A percentile compares a stretch with the other conserved stretches of the same genome.
phyloP scores from a whole-genome alignment of 2,329 filamentous ascomycete species.

The Rutstroemia sp. region DNA sequence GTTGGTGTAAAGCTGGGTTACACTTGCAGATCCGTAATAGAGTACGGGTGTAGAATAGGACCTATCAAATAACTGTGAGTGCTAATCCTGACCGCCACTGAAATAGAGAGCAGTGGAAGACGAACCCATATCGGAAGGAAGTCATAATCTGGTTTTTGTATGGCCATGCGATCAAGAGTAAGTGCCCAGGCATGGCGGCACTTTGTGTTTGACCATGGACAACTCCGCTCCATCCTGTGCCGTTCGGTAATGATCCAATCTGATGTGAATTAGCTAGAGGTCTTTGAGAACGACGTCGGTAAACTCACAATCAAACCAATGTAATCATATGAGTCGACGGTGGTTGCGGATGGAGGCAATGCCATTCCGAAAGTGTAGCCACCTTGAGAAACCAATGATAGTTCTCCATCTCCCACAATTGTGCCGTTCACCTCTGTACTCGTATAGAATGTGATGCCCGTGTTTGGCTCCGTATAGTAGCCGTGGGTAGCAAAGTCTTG shows the following conservation, averaged over 20 bases:
- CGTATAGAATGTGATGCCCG: constrained; percentile 47
- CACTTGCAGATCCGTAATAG: constrained; percentile 54
- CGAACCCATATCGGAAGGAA: constrained; percentile 45
- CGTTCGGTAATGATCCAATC: constrained; percentile 37
- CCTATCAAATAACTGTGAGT: constrained; percentile 19
- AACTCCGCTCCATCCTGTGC: constrained; percentile 51
- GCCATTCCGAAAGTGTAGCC: constrained; percentile 48
- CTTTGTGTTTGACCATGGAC: constrained; percentile 40
- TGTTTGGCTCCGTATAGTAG: constrained; percentile 37
- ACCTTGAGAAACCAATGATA: constrained; percentile 27
- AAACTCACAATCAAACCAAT: constrained; percentile 48
- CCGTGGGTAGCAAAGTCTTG: constrained; percentile 28
- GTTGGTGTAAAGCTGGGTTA: constrained; percentile 52
- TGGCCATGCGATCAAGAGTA: constrained; percentile 53
- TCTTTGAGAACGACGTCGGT: background rate
- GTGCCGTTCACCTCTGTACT: constrained; percentile 36
- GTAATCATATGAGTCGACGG: constrained; percentile 45
- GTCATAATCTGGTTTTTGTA: constrained; percentile 45
- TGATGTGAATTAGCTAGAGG: constrained; percentile 6
- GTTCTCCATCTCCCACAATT: constrained; percentile 28
- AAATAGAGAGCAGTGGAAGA: background rate
- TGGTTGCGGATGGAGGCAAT: constrained; percentile 42
- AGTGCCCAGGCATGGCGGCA: constrained; percentile 44
- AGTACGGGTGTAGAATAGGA: constrained; percentile 51
- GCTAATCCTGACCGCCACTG: background rate